Evolutionary conservation across 2,329 filamentous ascomycete species (phyloP).

Genomic region (Phoma sp.): DNA sequence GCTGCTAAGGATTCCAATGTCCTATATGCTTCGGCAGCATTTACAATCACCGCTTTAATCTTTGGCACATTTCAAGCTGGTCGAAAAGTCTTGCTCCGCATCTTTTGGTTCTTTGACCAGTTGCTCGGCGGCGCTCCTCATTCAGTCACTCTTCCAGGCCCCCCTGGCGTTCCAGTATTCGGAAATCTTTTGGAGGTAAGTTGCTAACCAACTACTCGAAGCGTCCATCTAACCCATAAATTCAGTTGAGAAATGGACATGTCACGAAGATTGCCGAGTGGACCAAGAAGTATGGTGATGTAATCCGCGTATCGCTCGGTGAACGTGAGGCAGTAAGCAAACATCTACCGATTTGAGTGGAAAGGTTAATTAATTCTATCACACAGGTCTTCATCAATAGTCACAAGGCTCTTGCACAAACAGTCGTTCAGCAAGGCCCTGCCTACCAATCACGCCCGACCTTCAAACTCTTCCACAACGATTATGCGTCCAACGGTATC

Average conservation of each 20-base stretch:
- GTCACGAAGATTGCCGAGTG: constrained; percentile 1
- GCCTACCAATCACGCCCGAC: neutral
- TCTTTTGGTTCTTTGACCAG: neutral
- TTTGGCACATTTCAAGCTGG: neutral
- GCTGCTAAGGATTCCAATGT: neutral
- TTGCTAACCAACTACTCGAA: neutral
- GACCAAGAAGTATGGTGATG: constrained; percentile 3
- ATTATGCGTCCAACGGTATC: neutral
- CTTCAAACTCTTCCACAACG: constrained; percentile 3
- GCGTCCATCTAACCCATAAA: neutral
- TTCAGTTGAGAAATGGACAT: neutral
- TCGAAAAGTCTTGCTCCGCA: neutral
- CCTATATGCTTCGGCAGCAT: neutral
- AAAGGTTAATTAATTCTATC: neutral
- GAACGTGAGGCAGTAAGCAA: neutral
- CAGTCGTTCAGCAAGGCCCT: neutral
- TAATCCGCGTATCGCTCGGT: neutral
- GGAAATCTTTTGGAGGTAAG: constrained; percentile 2
- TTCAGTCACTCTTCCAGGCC: neutral
- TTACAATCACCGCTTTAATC: neutral
- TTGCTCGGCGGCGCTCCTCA: neutral
- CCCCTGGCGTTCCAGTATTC: neutral
- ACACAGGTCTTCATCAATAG: neutral
- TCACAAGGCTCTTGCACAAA: constrained; percentile 1
- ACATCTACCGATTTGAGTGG: neutral